Conservation (phyloP, 306 rosid genomes). For the Acmispon strigosus region DNA sequence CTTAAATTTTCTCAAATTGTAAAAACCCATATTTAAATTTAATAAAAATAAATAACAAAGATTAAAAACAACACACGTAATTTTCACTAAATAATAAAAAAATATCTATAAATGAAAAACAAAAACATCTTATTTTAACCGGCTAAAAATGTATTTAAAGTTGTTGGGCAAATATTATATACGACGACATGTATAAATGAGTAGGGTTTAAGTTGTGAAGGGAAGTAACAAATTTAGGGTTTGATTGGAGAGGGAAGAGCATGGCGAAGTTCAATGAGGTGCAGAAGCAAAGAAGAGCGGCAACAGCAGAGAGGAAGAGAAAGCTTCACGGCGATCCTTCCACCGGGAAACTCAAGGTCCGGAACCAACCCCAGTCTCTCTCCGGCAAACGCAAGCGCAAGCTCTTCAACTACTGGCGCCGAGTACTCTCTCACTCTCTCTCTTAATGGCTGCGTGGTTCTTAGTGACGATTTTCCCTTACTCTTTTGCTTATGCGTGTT, state of each 20-base stretch:
- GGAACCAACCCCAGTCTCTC: constrained; percentile 39
- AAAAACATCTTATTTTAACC: no score
- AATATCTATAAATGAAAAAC: no score
- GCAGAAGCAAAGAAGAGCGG: constrained; percentile 78
- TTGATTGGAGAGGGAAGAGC: not conserved
- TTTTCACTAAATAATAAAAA: no score
- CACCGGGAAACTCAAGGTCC: constrained; percentile 60
- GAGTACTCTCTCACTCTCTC: constrained; percentile 36
- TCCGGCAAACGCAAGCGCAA: constrained; percentile 95
- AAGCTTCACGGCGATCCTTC: constrained; percentile 60
- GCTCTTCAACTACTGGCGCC: constrained; percentile 73
- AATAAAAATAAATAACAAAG: no score
- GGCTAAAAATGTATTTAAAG: no score
- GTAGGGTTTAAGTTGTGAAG: not conserved
- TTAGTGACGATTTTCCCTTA: not conserved
- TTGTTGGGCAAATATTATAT: no score
- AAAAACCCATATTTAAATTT: no score
- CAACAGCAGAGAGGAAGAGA: constrained; percentile 60
- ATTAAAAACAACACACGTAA: no score
- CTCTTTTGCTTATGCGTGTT: not conserved
- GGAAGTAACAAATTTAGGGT: not conserved
- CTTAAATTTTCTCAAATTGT: no score
- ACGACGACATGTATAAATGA: no score
- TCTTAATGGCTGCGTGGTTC: not conserved
- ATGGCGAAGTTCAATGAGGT: constrained; percentile 94